These are phyloP conservation scores for Albophoma yamanashiensis DNA, from an alignment of 2,329 filamentous ascomycete species.

Conservation along the genomic window DNA sequence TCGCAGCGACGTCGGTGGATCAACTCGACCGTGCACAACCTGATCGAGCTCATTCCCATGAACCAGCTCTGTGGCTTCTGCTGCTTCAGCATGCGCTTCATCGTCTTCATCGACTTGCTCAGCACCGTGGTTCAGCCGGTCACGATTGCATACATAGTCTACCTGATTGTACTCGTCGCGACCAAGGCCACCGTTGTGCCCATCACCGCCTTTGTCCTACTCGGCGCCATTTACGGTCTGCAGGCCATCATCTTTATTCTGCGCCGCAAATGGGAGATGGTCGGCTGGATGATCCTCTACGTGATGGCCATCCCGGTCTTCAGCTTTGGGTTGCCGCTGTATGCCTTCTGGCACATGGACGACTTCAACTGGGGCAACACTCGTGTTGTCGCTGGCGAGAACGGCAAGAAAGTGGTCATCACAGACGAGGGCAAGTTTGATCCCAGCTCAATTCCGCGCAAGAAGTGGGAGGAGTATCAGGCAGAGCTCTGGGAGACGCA, in stretches of 20 bases:
- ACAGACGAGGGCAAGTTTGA: conserved; percentile 98
- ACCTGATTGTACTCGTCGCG: conserved; percentile 69
- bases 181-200: conserved; percentile 57
- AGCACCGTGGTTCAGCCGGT: conserved; percentile 89
- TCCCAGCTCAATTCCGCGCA: conserved; percentile 81
- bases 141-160: conserved; percentile 78
- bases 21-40: conserved; percentile 96
- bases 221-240: conserved; percentile 93
- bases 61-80: conserved; percentile 97
- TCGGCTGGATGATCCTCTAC: conserved; percentile 98
- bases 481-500: conserved; percentile 95
- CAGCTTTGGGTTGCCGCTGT: conserved; percentile 79
- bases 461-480: conserved; percentile 99
- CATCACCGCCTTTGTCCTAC: conserved; percentile 76
- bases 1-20: conserved; percentile 99
- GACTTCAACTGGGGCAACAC: conserved; percentile 99
- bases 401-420: conserved; percentile 83
- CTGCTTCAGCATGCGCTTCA: conserved; percentile 98
- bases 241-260: conserved; percentile 96
- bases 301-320: conserved; percentile 86
- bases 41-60: conserved; percentile 89
- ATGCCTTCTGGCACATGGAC: conserved; percentile 99
- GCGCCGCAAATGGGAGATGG: conserved; percentile 97
- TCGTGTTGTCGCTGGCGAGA: conserved; percentile 89
- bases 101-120: conserved; percentile 88